Evolutionary conservation across 495 filamentous ascomycete species (phyloP).

Genomic region (Penicillium angulare): DNA sequence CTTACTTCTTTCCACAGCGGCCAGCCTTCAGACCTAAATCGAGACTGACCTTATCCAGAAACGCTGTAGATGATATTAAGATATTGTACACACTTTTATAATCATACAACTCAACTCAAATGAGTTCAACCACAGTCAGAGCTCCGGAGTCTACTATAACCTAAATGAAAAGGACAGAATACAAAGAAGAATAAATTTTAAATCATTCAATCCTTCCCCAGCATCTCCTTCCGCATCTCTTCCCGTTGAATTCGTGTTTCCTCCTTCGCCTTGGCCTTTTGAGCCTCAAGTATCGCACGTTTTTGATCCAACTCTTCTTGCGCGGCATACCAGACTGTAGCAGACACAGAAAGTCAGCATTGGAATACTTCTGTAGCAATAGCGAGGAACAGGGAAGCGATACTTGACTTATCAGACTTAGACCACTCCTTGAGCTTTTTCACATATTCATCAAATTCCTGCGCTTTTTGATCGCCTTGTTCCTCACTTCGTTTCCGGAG

Average conservation of each 20-base stretch:
- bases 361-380: neutral
- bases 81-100: constrained; percentile 25
- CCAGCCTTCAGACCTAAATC: neutral
- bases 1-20: neutral
- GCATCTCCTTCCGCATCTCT: constrained; percentile 53
- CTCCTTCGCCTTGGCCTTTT: constrained; percentile 51
- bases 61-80: too few relatives aligned
- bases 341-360: constrained; percentile 14
- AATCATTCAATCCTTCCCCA: constrained; percentile 35
- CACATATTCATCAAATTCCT: constrained; percentile 90
- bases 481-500: constrained; percentile 80
- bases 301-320: constrained; percentile 60
- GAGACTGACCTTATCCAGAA: neutral
- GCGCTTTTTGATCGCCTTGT: constrained; percentile 64
- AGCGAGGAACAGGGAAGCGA: constrained; percentile 13
- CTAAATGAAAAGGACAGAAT: neutral
- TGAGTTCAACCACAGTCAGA: neutral
- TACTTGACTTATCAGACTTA: constrained; percentile 86
- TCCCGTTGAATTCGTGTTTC: constrained; percentile 53
- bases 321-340: constrained; percentile 72
- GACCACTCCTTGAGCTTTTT: constrained; percentile 79
- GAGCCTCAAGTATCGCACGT: constrained; percentile 33
- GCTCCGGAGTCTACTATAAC: neutral
- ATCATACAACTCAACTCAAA: constrained; percentile 4
- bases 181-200: neutral